These are phyloP conservation scores for Phytophthora crassamura DNA, from an alignment of 352 stramenopile species.

Conservation along the genomic window DNA sequence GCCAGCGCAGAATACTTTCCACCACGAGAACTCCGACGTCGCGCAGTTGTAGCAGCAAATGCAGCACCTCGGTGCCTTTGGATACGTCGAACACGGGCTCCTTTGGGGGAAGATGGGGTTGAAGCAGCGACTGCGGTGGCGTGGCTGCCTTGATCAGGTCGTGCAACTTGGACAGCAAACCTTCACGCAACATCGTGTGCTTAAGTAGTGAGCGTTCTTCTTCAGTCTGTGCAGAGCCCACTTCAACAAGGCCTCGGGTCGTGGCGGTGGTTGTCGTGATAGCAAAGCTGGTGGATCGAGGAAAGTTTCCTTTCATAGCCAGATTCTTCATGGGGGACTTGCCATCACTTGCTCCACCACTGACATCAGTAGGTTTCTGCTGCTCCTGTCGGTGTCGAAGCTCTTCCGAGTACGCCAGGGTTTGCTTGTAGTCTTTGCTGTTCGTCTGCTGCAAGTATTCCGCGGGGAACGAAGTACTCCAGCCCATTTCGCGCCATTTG, in stretches of 20 bases:
- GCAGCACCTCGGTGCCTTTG: conserved; percentile 61
- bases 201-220: conserved; percentile 54
- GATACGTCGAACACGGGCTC: conserved; percentile 47
- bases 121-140: conserved; percentile 28
- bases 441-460: conserved; percentile 57
- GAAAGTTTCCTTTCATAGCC: conserved; percentile 21
- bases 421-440: conserved; percentile 58
- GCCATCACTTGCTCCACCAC: not conserved
- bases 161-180: conserved; percentile 60
- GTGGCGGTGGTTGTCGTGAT: conserved; percentile 30
- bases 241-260: conserved; percentile 27
- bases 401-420: conserved; percentile 69
- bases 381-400: conserved; percentile 27
- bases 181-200: conserved; percentile 65
- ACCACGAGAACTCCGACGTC: conserved; percentile 65
- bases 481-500: conserved; percentile 70
- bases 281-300: conserved; percentile 27
- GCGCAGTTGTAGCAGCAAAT: conserved; percentile 70
- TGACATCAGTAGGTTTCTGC: not conserved
- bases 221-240: conserved; percentile 32
- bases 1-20: conserved; percentile 62
- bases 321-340: conserved; percentile 20
- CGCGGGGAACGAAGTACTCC: conserved; percentile 73
- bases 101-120: conserved; percentile 25
- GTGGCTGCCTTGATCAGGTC: conserved; percentile 36